Base-by-base conservation (phyloP, 1,284 basidiomycete genomes). In the Spongispora temasekensis region DNA sequence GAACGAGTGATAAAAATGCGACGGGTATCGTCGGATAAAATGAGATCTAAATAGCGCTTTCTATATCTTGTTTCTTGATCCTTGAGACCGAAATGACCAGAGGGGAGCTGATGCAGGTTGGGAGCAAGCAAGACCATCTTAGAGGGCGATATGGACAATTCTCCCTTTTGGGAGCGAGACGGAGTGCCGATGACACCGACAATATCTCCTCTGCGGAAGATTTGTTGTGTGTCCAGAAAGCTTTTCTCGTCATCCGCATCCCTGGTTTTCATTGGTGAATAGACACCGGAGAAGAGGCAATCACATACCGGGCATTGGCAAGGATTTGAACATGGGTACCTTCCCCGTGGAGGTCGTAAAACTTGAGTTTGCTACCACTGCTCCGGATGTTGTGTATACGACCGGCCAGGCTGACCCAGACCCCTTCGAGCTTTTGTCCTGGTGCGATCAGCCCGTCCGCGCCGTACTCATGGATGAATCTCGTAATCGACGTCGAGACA, bases 11-110 rank as follows among this genome's bases (percentile, higher is more conserved):
- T 81, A 78, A 99, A 99, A 66, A 97, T 89, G 66, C 91, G 88
- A 67, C 97, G 90, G 19, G 95, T 95, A 68, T 89, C 85, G 57
- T 93, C 89, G 78, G 94, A 97, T 78, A 99, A 86, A 79, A 99
- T 98, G 67, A 99, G 86, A 78, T 99, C 97, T 64, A 99, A 89
- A 83, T 99, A 98, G 60, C 97, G 91, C 90, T 98, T 99, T 79
- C 97, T 88, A 84, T 98, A 98, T 59, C 97, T 90, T 56, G 93
- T 95, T 79, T 99, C 97, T 76, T 95, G 91, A 79, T 99, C 97
- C 82, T 95, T 95, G 68, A 98, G 81, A 53, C 95, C 95, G 64
- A 91, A 94, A 77, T 94, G 92, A 65, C 86, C 86, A 19, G 93
- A 95, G 61, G 93, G 96, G 9, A 99, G 86, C 78, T 97, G 95